phyloP scores from a whole-genome alignment of 1,139 yeast genomes.

The Geotrichum cucujoidarum region DNA sequence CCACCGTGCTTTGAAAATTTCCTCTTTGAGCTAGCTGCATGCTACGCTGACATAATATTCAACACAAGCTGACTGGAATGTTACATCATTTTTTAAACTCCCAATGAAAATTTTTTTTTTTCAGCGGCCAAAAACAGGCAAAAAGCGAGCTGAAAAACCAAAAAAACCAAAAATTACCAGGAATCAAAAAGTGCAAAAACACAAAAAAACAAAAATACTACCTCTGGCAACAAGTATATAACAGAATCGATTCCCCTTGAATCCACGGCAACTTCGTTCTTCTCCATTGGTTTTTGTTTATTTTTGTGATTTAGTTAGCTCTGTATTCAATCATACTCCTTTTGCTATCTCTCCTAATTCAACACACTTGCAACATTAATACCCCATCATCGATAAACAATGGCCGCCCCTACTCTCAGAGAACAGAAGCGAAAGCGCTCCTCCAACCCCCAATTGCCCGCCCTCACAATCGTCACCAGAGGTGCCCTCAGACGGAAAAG shows the following conservation, averaged over 20 bases:
- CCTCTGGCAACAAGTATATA: not conserved
- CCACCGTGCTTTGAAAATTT: too few species aligned
- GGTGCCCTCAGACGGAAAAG: not conserved
- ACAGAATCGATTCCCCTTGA: too few species aligned
- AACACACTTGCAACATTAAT: not conserved
- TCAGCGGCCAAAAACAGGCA: too few species aligned
- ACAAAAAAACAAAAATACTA: not conserved
- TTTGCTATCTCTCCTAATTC: not conserved
- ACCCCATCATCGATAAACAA: not conserved
- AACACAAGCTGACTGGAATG: not conserved
- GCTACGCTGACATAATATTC: too few species aligned
- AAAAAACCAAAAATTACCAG: not conserved
- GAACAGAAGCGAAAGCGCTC: conserved; percentile 8
- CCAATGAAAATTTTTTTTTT: not conserved
- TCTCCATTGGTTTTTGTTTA: not conserved
- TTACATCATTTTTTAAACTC: conserved; percentile 1
- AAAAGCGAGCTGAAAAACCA: too few species aligned
- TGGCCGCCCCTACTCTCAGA: not conserved
- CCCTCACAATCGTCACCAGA: conserved; percentile 10
- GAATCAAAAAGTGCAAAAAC: not conserved
- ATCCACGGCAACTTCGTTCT: too few species aligned
- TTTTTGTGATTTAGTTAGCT: too few species aligned
- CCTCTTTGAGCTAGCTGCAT: too few species aligned
- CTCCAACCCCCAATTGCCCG: conserved; percentile 5
- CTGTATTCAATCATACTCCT: not conserved